Conservation (phyloP, 2,329 filamentous ascomycete species). For the Claviceps africana region DNA sequence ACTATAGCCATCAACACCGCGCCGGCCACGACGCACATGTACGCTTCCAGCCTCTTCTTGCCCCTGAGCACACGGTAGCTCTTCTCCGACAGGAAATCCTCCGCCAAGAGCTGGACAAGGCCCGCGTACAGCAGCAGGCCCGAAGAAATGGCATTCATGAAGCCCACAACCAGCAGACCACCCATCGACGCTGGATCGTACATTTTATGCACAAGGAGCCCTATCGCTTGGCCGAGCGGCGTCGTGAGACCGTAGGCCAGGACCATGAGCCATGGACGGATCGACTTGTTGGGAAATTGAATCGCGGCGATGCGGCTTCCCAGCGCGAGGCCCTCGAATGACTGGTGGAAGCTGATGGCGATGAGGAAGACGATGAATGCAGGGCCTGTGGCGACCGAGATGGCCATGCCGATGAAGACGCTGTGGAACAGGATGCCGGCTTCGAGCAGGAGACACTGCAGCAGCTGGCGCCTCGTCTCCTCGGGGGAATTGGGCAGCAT, state of each 20-base stretch:
- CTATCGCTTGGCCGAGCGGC: conserved; percentile 71
- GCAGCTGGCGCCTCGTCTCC: conserved; percentile 50
- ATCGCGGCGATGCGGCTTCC: conserved; percentile 75
- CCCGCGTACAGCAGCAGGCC: conserved; percentile 72
- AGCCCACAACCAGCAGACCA: conserved; percentile 67
- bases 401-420: conserved; percentile 76
- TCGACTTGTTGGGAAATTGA: conserved; percentile 58
- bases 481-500: conserved; percentile 27
- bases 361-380: conserved; percentile 68
- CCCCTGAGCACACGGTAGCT: conserved; percentile 55
- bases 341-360: conserved; percentile 74
- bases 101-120: conserved; percentile 69
- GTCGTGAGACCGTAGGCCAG: conserved; percentile 65
- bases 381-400: conserved; percentile 67
- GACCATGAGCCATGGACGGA: conserved; percentile 73
- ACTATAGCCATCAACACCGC: conserved; percentile 58
- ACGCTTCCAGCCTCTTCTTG: conserved; percentile 46
- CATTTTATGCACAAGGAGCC: conserved; percentile 60
- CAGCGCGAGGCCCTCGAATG: conserved; percentile 76
- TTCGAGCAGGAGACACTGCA: conserved; percentile 69
- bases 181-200: conserved; percentile 60
- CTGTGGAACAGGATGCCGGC: conserved; percentile 76
- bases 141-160: conserved; percentile 76
- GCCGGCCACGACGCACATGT: conserved; percentile 47
- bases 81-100: conserved; percentile 69